Evolutionary conservation across 73 alveolate genomes (phyloP).

Genomic region (Tetrahymena malaccensis): DNA sequence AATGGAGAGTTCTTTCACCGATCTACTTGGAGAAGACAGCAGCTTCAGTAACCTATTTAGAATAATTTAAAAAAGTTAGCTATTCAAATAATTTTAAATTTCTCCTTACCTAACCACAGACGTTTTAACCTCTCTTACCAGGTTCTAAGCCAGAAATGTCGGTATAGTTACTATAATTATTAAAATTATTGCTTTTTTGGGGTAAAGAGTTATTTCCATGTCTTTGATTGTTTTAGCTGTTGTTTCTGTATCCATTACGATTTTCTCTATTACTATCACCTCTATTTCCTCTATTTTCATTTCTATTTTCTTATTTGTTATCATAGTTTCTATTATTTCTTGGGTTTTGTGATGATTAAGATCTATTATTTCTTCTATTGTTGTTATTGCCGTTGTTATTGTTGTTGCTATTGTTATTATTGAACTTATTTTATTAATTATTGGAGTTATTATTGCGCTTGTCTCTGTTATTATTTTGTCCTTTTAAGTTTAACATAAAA

Average conservation of each 20-base stretch:
- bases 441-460: not conserved
- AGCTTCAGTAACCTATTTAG: not conserved
- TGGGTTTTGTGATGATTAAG: not conserved
- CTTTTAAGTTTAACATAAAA: not conserved
- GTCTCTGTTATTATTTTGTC: not conserved
- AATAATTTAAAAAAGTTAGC: not conserved
- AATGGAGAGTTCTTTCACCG: not conserved
- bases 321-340: not conserved
- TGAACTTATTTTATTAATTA: not conserved
- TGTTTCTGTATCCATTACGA: not conserved
- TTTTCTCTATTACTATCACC: not conserved
- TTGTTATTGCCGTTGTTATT: not conserved
- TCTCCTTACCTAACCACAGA: not conserved
- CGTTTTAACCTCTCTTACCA: not conserved
- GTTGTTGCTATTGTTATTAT: not conserved
- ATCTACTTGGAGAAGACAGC: not conserved
- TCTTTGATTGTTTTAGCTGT: not conserved
- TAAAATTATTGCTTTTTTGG: not conserved
- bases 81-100: not conserved
- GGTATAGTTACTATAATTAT: not conserved
- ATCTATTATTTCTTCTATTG: not conserved
- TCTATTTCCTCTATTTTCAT: not conserved
- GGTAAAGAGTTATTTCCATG: not conserved
- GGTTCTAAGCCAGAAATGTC: not conserved
- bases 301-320: not conserved